Evolutionary conservation across 1,284 basidiomycete species (phyloP), one percentile per base, ranked within the genome.

Genomic region (Puccinia triticina): DNA sequence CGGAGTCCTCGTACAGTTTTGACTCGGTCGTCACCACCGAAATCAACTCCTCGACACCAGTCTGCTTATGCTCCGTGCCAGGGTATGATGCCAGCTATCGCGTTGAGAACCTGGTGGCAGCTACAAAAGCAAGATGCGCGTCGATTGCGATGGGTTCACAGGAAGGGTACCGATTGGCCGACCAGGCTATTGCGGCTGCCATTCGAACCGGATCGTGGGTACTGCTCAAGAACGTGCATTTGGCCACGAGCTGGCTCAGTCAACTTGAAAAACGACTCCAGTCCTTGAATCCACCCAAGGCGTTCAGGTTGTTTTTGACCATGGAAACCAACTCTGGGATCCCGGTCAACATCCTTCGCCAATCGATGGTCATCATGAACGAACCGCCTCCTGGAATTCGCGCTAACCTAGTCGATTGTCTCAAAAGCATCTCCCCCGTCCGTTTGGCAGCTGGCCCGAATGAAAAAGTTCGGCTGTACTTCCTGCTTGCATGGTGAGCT

Each of bases 131-230:
- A 57, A 91, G 91, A 43, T 96, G 94, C 83, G 89, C 91, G 0
- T 93, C 94, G 0, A 93, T 98, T 23, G 96, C 96, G 16, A 97
- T 98, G 94, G 96, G 96, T n/a, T 97, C 95, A 0, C 93, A 95
- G 84, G 96, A 98, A 89, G 95, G 96, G n/a, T 96, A 94, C 87
- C 91, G 91, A 10, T 90, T 95, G 2, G 96, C 96, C 7, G 96
- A 98, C 85, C 94, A 96, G 87, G 95, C 95, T 1, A 97, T 98
- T 84, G 92, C 93, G 29, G 88, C 92, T 32, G 95, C 95, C 34
- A 93, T 94, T 21, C 91, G 95, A 29, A 93, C 94, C 86, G 96
- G 96, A 10, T 91, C 92, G 18, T 96, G 95, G 95, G 95, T 98
- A 1, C 89, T 98, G 67, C 90, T 97, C 83, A 98, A 98, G 89